Evolutionary conservation across 1,284 basidiomycete genomes (phyloP), one percentile per base, ranked within the genome.

Genomic region (Ustilago hordei): DNA sequence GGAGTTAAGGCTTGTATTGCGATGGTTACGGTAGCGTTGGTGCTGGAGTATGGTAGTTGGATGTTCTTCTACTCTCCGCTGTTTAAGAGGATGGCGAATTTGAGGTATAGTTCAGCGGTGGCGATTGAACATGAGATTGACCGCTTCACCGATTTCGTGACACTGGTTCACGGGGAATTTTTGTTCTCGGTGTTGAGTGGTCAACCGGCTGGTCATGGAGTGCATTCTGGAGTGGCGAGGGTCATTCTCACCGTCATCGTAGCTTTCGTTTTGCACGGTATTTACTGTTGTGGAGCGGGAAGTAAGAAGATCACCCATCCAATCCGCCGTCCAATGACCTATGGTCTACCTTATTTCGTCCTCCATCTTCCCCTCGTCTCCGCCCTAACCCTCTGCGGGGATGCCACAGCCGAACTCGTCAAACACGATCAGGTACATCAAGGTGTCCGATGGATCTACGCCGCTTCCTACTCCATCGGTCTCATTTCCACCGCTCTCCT

Each of bases 121-220:
- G 74, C 66, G 39, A 83, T 83, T 61, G 81, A 83, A 36, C 81
- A 83, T 60, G 81, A 82, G 64, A 69, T 83, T 23, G 81, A 83
- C 32, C 55, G 81, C 6, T 81, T 78, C n/a, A 70, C 65, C 34
- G 81, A 82, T 45, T 83, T 83, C 53, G 65, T 79, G 66, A 83
- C 81, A 8, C 50, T 83, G 34, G 81, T 81, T 15, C 77, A 81
- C 19, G 81, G 81, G 28, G 75, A 81, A 60, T 81, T 79, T 39
- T 47, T 81, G 7, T 81, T 72, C 66, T 69, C 66, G 43, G 71
- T 74, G 5, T 32, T 78, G 0, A 52, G 67, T 3, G 75, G 69
- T 28, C 69, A 74, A 4, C 81, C 81, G 1, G 80, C 80, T 0
- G 80, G 81, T 4, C 48, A 61, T 13, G 81, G 80, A 8, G 35